A percentile compares a stretch with the other conserved stretches of the same genome.
phyloP scores from a whole-genome alignment of 2,329 filamentous ascomycete genomes.

The Colletotrichum plurivorum region DNA sequence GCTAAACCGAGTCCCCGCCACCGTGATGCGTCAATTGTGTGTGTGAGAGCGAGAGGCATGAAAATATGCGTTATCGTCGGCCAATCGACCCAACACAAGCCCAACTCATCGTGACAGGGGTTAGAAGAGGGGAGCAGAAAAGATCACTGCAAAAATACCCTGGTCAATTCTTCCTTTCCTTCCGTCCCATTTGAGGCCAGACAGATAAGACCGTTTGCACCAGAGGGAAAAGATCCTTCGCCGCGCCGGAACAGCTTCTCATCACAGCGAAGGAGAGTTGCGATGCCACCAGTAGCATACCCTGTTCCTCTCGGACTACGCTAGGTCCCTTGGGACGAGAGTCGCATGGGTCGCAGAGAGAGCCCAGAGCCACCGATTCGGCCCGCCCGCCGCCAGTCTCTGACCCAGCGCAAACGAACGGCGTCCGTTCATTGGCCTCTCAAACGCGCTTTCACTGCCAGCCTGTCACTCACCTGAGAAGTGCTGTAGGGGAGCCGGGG shows the following conservation, averaged over 20 bases:
- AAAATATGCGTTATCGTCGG: constrained; percentile 26
- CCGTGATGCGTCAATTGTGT: neutral
- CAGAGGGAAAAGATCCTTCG: no score
- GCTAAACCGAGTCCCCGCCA: no score
- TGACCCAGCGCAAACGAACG: constrained; percentile 11
- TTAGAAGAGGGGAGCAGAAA: no score
- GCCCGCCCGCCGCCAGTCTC: constrained; percentile 24
- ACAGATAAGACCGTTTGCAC: no score
- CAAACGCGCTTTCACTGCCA: no score
- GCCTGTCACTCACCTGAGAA: no score
- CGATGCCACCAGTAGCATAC: constrained; percentile 1
- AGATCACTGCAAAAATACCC: no score
- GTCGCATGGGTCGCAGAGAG: constrained; percentile 13
- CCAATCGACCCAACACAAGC: constrained; percentile 34
- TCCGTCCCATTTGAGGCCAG: no score
- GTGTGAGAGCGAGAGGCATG: neutral
- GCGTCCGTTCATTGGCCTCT: neutral
- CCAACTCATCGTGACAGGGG: constrained; percentile 24
- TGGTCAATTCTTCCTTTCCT: no score
- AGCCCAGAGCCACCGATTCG: constrained; percentile 35
- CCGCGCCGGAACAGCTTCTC: constrained; percentile 6
- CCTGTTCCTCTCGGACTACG: constrained; percentile 20
- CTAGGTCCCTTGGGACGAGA: constrained; percentile 19
- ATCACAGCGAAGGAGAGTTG: neutral
- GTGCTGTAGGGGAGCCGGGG: no score